Evolutionary conservation across 352 stramenopile species (phyloP), one percentile per base, ranked within the genome.

Genomic region (Phytophthora pinifolia): DNA sequence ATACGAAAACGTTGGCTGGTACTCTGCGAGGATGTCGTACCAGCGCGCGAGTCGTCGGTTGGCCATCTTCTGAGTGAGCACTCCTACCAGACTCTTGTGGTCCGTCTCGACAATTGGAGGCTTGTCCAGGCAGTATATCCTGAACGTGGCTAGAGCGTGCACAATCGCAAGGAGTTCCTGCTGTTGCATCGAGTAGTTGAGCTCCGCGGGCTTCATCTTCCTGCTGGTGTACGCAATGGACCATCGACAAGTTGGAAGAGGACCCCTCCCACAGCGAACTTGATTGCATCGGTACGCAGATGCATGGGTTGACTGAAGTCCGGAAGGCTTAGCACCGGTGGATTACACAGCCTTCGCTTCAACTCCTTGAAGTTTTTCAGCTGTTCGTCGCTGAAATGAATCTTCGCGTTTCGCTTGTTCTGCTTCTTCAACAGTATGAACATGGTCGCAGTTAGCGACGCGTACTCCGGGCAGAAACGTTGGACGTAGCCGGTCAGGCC

Each of bases 11-110:
- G 22, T 44, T 18, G 53, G 36, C 14, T 61, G 44, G 20, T 47
- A 61, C 35, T 61, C 53, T 3, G 44, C 43, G 30, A 54, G 44
- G 3, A 36, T 46, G 15, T 54, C 36, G 22, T 43, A 61, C 53
- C 53, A 61, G 25, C 44, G 44, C 4, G 29, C 43, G 2, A 61
- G 17, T 17, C 53, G 13, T 2, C 36, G 17, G n/a, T 54, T 54
- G 4, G 53, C 18, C 29, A 49, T 61, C 44, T 54, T 61, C 17
- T 49, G 44, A 0, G 44, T 61, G 6, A 54, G 41, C 3, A 61
- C 17, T 13, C 27, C 36, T 43, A 54, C 53, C 18, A 54, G 34
- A 36, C 34, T 54, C 18, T 60, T 60, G 22, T 60, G 43, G 37
- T 60, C 43, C 1, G 53, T 54, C 35, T 48, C 43, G 12, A 60